Conservation (phyloP, 108 stramenopile genomes). For the Cyclotella atomus region DNA sequence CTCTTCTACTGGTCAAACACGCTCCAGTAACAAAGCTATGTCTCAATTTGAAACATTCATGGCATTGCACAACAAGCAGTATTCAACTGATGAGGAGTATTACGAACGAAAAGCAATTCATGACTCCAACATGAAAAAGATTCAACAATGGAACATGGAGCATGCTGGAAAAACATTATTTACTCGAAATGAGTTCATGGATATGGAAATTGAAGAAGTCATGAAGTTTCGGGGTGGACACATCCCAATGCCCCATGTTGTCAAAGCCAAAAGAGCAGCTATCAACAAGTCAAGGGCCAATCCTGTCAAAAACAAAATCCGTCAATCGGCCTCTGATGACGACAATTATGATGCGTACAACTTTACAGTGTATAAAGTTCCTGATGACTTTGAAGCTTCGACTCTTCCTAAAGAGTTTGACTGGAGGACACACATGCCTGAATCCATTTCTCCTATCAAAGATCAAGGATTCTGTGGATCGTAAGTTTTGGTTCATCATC, state of each 20-base stretch:
- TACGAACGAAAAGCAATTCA: constrained; percentile 20
- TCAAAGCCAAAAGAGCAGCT: not conserved
- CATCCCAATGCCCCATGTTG: not conserved
- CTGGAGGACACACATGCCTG: constrained; percentile 37
- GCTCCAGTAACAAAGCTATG: not conserved
- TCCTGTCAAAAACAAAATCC: not conserved
- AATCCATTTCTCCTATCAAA: constrained; percentile 61
- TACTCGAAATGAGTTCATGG: constrained; percentile 33
- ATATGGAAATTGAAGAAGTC: constrained; percentile 29
- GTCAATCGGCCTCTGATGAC: constrained; percentile 3
- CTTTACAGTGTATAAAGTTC: constrained; percentile 27
- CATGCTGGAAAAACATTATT: constrained; percentile 36
- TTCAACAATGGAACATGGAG: constrained; percentile 18
- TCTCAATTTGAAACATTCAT: constrained; percentile 18
- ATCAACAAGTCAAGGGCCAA: not conserved
- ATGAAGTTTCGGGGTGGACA: constrained; percentile 33
- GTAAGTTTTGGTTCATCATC: constrained; percentile 1
- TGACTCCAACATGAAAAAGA: constrained; percentile 18
- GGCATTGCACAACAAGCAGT: constrained; percentile 23
- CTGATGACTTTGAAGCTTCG: constrained; percentile 31
- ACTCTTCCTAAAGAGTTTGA: constrained; percentile 36
- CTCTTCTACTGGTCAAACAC: not conserved
- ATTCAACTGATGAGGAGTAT: constrained; percentile 23
- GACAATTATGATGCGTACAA: not conserved
- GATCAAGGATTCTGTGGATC: constrained; percentile 72